These are phyloP conservation scores for Eutrema japonicum DNA, from an alignment of 345 rosid species.

Conservation along the genomic window DNA sequence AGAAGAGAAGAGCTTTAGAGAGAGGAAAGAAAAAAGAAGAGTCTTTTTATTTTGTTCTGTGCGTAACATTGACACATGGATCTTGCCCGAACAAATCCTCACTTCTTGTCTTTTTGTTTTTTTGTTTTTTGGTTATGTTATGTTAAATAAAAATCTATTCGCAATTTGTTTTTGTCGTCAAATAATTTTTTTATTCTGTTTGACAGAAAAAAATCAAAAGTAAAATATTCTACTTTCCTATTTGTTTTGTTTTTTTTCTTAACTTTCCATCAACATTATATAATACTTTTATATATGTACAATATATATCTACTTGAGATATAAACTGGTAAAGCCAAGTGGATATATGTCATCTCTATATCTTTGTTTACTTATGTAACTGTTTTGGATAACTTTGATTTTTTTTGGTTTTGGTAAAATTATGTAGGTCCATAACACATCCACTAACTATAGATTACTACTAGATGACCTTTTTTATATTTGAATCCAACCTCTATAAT, in stretches of 20 bases:
- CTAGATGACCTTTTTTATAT: neutral
- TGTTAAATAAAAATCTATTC: neutral
- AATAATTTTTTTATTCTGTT: neutral
- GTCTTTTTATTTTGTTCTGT: slow-evolving; percentile 23
- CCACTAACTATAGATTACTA: slow-evolving; percentile 21
- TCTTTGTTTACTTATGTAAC: neutral
- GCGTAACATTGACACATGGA: slow-evolving; percentile 43
- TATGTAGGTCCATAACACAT: slow-evolving; percentile 10
- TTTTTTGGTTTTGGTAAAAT: too few species aligned
- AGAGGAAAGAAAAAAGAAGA: neutral
- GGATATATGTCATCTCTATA: neutral
- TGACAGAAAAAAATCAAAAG: neutral
- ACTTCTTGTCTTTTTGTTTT: neutral
- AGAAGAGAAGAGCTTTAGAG: neutral
- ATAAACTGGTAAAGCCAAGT: neutral
- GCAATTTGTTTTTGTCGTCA: neutral
- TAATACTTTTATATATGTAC: neutral
- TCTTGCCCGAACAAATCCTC: slow-evolving; percentile 27
- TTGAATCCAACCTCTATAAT: too few species aligned
- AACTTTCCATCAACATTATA: neutral
- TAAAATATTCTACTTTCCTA: slow-evolving; percentile 21
- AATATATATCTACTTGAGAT: neutral
- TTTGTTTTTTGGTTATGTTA: neutral
- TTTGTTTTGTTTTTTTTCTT: neutral
- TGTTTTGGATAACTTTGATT: slow-evolving; percentile 29